phyloP scores from a whole-genome alignment of 208 protist genomes.

The Acanthamoeba triangularis region DNA sequence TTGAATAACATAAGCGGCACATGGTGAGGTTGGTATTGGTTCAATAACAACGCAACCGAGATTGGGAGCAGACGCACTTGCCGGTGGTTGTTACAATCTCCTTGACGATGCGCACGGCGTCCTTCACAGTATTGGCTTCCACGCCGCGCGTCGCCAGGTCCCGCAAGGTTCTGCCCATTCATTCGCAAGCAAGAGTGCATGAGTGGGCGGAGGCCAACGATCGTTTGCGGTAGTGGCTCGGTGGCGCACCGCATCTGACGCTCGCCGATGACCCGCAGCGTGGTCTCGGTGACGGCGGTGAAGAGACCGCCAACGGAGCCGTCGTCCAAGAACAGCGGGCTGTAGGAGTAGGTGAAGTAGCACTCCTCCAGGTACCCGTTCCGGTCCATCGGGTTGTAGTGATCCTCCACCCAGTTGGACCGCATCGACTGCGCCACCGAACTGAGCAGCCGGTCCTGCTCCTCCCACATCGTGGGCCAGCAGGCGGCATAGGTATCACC shows the following conservation, averaged over 20 bases:
- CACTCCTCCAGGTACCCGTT: slow-evolving; percentile 50
- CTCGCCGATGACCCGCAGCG: slow-evolving; percentile 19
- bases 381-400: not conserved
- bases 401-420: slow-evolving; percentile 36
- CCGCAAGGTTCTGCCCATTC: not conserved
- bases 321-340: slow-evolving; percentile 29
- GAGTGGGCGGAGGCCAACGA: too few species aligned
- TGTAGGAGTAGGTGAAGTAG: slow-evolving; percentile 73
- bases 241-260: not conserved
- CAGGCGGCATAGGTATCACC: not conserved
- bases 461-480: slow-evolving; percentile 6
- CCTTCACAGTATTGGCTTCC: not conserved
- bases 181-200: not conserved
- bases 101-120: not conserved
- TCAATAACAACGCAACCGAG: not conserved
- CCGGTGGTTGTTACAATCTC: not conserved
- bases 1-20: not conserved
- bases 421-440: not conserved
- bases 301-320: slow-evolving; percentile 7
- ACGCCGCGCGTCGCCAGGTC: not conserved
- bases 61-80: not conserved
- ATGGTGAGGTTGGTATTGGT: not conserved
- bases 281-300: slow-evolving; percentile 37
- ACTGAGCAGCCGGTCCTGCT: not conserved
- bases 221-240: too few species aligned